phyloP scores from a whole-genome alignment of 116 monocot species.

The Zostera marina region DNA sequence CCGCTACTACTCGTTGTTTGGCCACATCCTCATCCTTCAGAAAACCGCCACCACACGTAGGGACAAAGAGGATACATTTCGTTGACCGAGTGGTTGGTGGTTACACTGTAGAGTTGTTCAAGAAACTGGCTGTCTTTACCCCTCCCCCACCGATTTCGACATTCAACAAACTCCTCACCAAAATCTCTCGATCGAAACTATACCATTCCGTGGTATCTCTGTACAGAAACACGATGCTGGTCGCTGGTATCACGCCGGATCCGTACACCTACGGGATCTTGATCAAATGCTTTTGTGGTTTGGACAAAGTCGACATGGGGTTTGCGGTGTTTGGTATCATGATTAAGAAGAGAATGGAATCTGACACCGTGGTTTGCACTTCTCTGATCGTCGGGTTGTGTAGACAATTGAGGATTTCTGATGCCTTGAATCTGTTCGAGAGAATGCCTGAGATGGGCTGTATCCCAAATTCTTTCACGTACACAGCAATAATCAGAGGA shows the following conservation, averaged over 20 bases:
- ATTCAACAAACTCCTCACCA: constrained; percentile 4
- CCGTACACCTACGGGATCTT: constrained; percentile 14
- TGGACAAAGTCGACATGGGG: constrained; percentile 7
- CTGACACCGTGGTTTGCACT: constrained; percentile 1
- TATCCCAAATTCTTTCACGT: constrained; percentile 6
- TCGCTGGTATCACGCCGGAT: constrained; percentile 6
- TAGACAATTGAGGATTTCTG: constrained; percentile 1
- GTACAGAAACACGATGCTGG: constrained; percentile 6
- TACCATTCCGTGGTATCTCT: constrained; percentile 1
- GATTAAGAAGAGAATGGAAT: constrained; percentile 10
- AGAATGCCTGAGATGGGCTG: constrained; percentile 21
- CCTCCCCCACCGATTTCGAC: constrained; percentile 2
- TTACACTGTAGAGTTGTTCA: constrained; percentile 2
- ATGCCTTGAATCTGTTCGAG: constrained; percentile 18
- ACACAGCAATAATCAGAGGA: constrained; percentile 12
- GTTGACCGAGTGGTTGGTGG: not conserved
- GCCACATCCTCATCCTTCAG: not conserved
- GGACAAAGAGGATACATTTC: not conserved
- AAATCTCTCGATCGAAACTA: constrained; percentile 3
- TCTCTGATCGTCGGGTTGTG: constrained; percentile 13
- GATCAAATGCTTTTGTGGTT: constrained; percentile 13
- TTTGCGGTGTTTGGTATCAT: constrained; percentile 18
- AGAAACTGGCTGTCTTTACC: not conserved
- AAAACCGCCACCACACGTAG: not conserved
- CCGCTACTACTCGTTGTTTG: not conserved